Conservation (phyloP, 2,329 filamentous ascomycete species). For the Periconia macrospinosa region DNA sequence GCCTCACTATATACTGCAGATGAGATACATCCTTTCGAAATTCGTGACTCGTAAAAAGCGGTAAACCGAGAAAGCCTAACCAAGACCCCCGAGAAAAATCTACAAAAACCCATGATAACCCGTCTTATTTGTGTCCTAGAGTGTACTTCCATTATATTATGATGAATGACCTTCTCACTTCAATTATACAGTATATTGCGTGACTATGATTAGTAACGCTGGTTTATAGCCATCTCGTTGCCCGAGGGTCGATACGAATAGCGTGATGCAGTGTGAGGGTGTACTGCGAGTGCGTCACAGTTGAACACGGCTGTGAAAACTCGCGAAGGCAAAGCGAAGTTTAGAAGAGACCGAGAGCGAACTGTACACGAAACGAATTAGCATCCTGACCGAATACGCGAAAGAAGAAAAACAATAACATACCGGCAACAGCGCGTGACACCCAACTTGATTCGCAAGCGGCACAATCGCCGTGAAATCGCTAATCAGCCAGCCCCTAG, state of each 20-base stretch:
- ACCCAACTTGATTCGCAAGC: conserved; percentile 69
- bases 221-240: no score
- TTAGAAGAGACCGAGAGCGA: conserved; percentile 18
- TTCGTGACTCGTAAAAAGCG: no score
- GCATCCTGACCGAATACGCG: not conserved
- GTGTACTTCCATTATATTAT: no score
- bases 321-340: not conserved
- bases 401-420: conserved; percentile 27
- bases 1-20: no score
- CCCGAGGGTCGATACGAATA: not conserved
- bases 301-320: no score
- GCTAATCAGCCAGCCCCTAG: conserved; percentile 55
- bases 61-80: no score
- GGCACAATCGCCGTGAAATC: conserved; percentile 70
- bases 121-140: not conserved
- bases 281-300: no score
- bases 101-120: not conserved
- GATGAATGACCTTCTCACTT: not conserved
- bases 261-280: not conserved
- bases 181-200: not conserved
- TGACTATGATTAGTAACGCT: no score
- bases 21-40: no score
- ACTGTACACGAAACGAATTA: conserved; percentile 4
- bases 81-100: not conserved
- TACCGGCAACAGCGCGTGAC: conserved; percentile 70